Conservation (phyloP, 1,139 yeast species). For the Hyphopichia fennica region DNA sequence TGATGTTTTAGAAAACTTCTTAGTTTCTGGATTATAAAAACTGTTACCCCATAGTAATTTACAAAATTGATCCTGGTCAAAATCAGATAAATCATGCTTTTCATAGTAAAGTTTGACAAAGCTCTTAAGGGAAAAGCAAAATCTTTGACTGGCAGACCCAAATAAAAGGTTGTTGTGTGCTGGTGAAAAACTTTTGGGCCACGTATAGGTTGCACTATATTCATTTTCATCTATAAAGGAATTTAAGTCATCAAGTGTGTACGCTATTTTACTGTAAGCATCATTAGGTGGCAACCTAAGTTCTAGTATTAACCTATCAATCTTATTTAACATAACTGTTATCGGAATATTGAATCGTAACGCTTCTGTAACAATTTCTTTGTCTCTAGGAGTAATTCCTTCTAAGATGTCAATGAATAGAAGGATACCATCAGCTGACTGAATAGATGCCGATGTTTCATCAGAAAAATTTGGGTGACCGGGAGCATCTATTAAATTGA, state of each 20-base stretch:
- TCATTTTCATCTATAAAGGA: slow-evolving; percentile 39
- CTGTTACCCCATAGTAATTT: slow-evolving; percentile 77
- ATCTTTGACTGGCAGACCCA: slow-evolving; percentile 62
- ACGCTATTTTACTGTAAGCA: slow-evolving; percentile 65
- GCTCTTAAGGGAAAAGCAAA: slow-evolving; percentile 64
- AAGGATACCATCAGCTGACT: slow-evolving; percentile 64
- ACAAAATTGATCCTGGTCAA: slow-evolving; percentile 47
- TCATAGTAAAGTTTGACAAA: slow-evolving; percentile 59
- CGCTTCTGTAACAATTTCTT: slow-evolving; percentile 48
- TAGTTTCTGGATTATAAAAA: slow-evolving; percentile 45
- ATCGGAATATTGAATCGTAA: slow-evolving; percentile 51
- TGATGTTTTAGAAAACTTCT: slow-evolving; percentile 45
- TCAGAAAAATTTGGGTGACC: slow-evolving; percentile 87
- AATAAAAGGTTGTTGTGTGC: slow-evolving; percentile 66
- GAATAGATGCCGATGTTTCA: slow-evolving; percentile 61
- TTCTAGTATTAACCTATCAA: slow-evolving; percentile 82
- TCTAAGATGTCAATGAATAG: slow-evolving; percentile 84
- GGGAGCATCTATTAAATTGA: slow-evolving; percentile 81
- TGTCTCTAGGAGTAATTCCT: slow-evolving; percentile 64
- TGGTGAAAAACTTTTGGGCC: slow-evolving; percentile 54
- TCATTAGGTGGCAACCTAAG: slow-evolving; percentile 73
- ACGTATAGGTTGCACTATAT: slow-evolving; percentile 23
- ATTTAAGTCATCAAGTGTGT: slow-evolving; percentile 66
- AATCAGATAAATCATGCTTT: slow-evolving; percentile 18
- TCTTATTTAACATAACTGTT: slow-evolving; percentile 69